These are phyloP conservation scores for Cicer arietinum DNA, from an alignment of 306 rosid genomes.

Conservation along the genomic window DNA sequence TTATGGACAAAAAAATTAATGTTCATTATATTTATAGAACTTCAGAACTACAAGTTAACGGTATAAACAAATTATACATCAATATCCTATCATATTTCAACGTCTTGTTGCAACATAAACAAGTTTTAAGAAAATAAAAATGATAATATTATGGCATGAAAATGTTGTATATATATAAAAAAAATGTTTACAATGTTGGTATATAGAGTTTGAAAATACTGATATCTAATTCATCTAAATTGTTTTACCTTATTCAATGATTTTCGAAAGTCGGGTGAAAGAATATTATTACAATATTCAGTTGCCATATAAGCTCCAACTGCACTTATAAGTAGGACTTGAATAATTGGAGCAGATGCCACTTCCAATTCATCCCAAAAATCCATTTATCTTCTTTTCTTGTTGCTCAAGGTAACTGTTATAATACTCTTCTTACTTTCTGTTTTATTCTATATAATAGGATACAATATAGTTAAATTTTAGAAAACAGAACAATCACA, in stretches of 20 bases:
- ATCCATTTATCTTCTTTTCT: slow-evolving; percentile 51
- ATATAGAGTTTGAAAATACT: not conserved
- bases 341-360: slow-evolving; percentile 70
- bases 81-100: not conserved
- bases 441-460: slow-evolving; percentile 12
- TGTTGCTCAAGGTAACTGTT: not conserved
- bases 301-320: slow-evolving; percentile 79
- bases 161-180: not conserved
- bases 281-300: slow-evolving; percentile 55
- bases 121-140: not conserved
- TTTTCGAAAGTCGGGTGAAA: slow-evolving; percentile 54
- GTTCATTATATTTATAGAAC: not conserved
- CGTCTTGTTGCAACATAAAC: not conserved
- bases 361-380: slow-evolving; percentile 62
- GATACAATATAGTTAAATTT: slow-evolving; percentile 19
- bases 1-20: not conserved
- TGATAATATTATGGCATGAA: not conserved
- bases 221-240: not conserved
- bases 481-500: slow-evolving; percentile 5
- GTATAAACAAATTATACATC: not conserved
- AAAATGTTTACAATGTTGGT: not conserved
- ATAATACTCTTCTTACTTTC: not conserved
- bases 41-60: not conserved
- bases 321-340: slow-evolving; percentile 67
- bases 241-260: slow-evolving; percentile 72